Evolutionary conservation across 768 basidiomycete genomes (phyloP).

Genomic region (Lenzites betulinus): DNA sequence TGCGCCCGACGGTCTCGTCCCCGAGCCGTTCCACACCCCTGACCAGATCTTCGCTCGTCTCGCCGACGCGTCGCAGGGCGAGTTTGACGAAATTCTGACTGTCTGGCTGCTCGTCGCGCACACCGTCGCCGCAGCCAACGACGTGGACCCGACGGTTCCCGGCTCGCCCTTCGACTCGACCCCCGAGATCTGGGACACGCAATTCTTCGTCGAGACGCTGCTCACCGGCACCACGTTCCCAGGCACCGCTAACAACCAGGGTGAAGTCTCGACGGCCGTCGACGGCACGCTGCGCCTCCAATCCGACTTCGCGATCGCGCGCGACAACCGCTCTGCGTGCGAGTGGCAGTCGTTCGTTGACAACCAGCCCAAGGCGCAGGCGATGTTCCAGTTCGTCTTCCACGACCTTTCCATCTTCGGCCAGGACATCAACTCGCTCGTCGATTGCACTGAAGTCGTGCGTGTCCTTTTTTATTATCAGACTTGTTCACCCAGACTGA

Average conservation of each 20-base stretch:
- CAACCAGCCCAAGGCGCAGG: constrained; percentile 21
- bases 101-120: constrained; percentile 19
- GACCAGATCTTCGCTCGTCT: constrained; percentile 23
- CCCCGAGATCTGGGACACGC: constrained; percentile 11
- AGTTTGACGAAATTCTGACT: constrained; percentile 12
- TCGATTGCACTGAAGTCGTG: constrained; percentile 18
- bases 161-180: constrained; percentile 18
- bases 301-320: constrained; percentile 23
- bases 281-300: constrained; percentile 11
- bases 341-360: constrained; percentile 30
- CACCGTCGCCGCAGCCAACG: constrained; percentile 12
- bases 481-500: not conserved
- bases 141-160: constrained; percentile 16
- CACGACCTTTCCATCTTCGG: constrained; percentile 16
- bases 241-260: constrained; percentile 11
- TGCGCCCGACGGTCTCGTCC: constrained; percentile 12
- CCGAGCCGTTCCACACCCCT: constrained; percentile 14
- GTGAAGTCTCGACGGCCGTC: constrained; percentile 8
- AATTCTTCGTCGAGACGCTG: constrained; percentile 15
- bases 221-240: constrained; percentile 16
- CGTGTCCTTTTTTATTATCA: not conserved
- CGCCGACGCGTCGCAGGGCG: constrained; percentile 11
- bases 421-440: constrained; percentile 13
- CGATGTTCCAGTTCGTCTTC: constrained; percentile 21
- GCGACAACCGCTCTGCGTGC: constrained; percentile 29